A percentile compares a stretch with the other conserved stretches of the same genome.
phyloP scores from a whole-genome alignment of 257 asterid species.

The Paraleonurus japonicus region DNA sequence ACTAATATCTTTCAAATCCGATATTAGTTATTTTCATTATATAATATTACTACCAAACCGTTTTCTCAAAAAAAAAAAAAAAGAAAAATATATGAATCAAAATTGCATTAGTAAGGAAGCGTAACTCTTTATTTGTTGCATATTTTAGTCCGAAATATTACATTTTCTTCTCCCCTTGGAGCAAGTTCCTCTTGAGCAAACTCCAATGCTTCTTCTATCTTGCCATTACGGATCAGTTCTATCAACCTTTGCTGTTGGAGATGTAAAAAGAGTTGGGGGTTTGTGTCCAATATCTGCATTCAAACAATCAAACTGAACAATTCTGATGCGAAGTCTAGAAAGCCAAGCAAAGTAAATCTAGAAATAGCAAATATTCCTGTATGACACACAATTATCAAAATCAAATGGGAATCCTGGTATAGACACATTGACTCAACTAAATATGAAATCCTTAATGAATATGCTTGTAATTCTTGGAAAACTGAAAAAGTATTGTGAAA shows the following conservation, averaged over 20 bases:
- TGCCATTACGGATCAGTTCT: conserved; percentile 73
- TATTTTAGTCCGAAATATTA: conserved; percentile 33
- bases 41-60: too few relatives aligned
- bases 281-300: conserved; percentile 82
- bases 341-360: neutral
- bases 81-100: too few relatives aligned
- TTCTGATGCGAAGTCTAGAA: neutral
- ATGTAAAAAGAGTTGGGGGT: conserved; percentile 83
- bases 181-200: conserved; percentile 96
- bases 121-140: too few relatives aligned
- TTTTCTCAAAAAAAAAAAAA: too few relatives aligned
- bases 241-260: conserved; percentile 89
- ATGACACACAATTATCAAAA: neutral
- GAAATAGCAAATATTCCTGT: neutral
- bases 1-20: too few relatives aligned
- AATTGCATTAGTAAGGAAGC: too few relatives aligned
- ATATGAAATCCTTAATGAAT: conserved; percentile 4
- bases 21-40: too few relatives aligned
- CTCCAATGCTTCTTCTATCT: conserved; percentile 80
- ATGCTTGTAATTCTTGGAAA: neutral
- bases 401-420: neutral
- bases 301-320: conserved; percentile 12
- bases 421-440: neutral
- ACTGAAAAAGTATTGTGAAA: neutral
- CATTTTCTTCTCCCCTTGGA: conserved; percentile 92